Conservation (phyloP, 2,329 filamentous ascomycete species). For the Penicillium olsonii region DNA sequence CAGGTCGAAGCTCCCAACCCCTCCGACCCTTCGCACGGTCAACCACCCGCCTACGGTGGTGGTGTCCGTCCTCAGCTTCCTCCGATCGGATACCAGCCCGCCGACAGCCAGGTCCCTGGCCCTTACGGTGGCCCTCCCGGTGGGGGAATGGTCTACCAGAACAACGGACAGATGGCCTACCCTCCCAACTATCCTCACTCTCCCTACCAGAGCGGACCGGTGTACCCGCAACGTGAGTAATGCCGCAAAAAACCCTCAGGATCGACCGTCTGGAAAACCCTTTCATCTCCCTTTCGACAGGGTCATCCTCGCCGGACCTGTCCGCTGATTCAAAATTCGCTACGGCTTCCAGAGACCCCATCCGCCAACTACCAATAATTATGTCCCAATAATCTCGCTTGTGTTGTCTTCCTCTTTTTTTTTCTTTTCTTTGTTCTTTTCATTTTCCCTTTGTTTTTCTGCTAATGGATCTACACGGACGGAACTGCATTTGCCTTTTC, state of each 20-base stretch:
- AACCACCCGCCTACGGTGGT: constrained; percentile 49
- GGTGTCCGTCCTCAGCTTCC: constrained; percentile 67
- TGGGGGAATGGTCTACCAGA: constrained; percentile 50
- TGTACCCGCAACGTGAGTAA: constrained; percentile 54
- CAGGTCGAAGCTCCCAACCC: constrained; percentile 50
- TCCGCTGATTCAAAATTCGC: constrained; percentile 30
- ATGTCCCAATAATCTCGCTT: constrained; percentile 34
- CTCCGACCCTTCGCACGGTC: constrained; percentile 51
- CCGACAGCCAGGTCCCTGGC: constrained; percentile 54
- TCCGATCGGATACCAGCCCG: constrained; percentile 71
- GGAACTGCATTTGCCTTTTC: constrained; percentile 26
- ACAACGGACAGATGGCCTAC: constrained; percentile 51
- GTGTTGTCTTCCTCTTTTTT: constrained; percentile 18
- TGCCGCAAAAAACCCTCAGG: constrained; percentile 15
- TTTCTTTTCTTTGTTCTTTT: constrained; percentile 23
- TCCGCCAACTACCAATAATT: constrained; percentile 32
- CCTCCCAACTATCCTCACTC: constrained; percentile 53
- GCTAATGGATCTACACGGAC: constrained; percentile 18
- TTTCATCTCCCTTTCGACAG: constrained; percentile 11
- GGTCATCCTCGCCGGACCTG: constrained; percentile 17
- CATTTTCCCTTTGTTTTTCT: constrained; percentile 18
- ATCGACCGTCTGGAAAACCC: constrained; percentile 23
- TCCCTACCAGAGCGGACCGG: constrained; percentile 53
- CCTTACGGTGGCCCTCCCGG: constrained; percentile 65
- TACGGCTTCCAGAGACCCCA: constrained; percentile 37